phyloP scores from a whole-genome alignment of 129 eudicot species.

The Deinandra increscens region DNA sequence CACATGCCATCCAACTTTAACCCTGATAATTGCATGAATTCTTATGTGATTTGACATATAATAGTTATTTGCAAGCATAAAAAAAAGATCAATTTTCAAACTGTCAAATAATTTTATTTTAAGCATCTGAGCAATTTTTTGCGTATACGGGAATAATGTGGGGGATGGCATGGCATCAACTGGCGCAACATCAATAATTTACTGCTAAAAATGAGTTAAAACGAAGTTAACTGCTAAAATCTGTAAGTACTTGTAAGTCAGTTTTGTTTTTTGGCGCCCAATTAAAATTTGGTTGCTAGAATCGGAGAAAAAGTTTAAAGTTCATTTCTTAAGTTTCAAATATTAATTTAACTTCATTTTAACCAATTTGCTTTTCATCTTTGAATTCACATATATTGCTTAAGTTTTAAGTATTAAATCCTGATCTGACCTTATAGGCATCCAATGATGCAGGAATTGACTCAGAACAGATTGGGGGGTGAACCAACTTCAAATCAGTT shows the following conservation, averaged over 20 bases:
- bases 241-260: neutral
- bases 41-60: neutral
- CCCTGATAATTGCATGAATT: neutral
- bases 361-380: neutral
- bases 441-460: slow-evolving; percentile 51
- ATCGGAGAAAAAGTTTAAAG: neutral
- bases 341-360: too few species aligned
- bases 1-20: slow-evolving; percentile 2
- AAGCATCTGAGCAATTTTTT: neutral
- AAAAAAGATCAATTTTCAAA: neutral
- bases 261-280: neutral
- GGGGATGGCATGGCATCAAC: neutral
- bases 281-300: neutral
- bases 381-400: neutral
- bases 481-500: slow-evolving; percentile 49
- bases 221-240: neutral
- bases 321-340: neutral
- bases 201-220: neutral
- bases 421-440: neutral
- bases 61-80: neutral
- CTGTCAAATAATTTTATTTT: neutral
- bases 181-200: neutral
- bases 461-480: slow-evolving; percentile 56
- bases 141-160: neutral
- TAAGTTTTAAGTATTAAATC: neutral